Conservation (phyloP, 139 green algal genomes). For the Spirogloea muscicola region DNA sequence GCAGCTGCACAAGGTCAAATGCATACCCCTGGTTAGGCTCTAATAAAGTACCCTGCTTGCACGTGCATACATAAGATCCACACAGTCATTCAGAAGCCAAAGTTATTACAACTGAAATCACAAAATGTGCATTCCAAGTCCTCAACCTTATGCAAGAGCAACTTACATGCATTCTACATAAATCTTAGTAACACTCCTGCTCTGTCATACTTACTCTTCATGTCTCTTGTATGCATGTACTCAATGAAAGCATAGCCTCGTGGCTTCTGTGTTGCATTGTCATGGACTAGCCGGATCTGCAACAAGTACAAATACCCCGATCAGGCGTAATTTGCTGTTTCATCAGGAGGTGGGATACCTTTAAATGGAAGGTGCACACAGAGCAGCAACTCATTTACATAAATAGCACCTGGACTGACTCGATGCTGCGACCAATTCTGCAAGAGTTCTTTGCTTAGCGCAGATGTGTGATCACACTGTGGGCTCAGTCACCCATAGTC, state of each 20-base stretch:
- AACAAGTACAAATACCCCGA: too few relatives aligned
- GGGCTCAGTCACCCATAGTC: background rate
- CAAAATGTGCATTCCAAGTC: too few relatives aligned
- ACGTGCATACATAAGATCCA: too few relatives aligned
- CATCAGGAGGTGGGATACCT: too few relatives aligned
- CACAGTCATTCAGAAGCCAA: too few relatives aligned
- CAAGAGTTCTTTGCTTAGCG: background rate
- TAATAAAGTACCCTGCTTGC: too few relatives aligned
- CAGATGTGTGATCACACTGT: background rate
- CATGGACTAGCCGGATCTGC: slow-evolving; percentile 46
- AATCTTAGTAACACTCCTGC: background rate
- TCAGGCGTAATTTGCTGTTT: too few relatives aligned
- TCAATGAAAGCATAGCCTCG: slow-evolving; percentile 60
- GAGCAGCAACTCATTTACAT: too few relatives aligned
- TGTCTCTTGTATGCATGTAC: slow-evolving; percentile 53
- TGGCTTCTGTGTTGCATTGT: slow-evolving; percentile 47
- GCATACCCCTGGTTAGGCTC: too few relatives aligned
- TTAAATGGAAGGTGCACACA: too few relatives aligned
- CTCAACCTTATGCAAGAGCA: too few relatives aligned
- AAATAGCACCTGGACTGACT: background rate
- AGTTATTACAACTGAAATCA: background rate
- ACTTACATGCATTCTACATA: too few relatives aligned
- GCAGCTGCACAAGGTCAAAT: slow-evolving; percentile 46
- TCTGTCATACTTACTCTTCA: slow-evolving; percentile 56
- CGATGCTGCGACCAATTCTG: background rate